Evolutionary conservation across 1,139 yeast species (phyloP).

Genomic region (Saccharomyces pastorianus): DNA sequence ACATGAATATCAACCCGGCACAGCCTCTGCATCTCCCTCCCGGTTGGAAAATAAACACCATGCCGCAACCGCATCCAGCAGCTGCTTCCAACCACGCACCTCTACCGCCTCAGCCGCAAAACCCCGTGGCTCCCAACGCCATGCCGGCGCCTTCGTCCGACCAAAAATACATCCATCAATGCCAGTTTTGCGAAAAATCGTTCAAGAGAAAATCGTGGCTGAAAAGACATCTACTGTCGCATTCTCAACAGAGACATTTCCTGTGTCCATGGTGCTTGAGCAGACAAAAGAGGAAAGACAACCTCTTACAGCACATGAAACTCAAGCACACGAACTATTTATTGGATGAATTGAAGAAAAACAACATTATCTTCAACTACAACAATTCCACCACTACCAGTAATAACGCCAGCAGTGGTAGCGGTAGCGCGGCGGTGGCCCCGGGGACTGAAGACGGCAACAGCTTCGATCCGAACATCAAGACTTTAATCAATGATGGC

Average conservation of each 20-base stretch:
- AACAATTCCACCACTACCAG: conserved; percentile 1
- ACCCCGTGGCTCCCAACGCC: conserved; percentile 16
- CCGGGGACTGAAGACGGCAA: not conserved
- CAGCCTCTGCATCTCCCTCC: not conserved
- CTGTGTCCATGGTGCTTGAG: conserved; percentile 73
- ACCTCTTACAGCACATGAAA: conserved; percentile 31
- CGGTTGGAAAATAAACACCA: not conserved
- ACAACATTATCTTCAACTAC: conserved; percentile 14
- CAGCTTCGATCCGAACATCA: conserved; percentile 15
- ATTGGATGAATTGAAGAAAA: conserved; percentile 19
- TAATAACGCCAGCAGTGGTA: not conserved
- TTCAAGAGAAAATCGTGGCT: conserved; percentile 92
- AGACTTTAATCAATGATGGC: conserved; percentile 23
- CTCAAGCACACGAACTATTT: conserved; percentile 25
- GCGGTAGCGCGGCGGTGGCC: conserved; percentile 1
- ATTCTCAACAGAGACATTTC: conserved; percentile 80
- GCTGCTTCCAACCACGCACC: not conserved
- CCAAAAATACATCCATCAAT: conserved; percentile 45
- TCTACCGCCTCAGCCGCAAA: conserved; percentile 30
- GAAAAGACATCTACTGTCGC: conserved; percentile 81
- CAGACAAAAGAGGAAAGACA: conserved; percentile 65
- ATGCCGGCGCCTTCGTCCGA: not conserved
- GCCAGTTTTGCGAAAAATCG: conserved; percentile 66
- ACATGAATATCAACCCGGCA: not conserved
- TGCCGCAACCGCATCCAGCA: conserved; percentile 11